Conservation (phyloP, 2,329 filamentous ascomycete species). For the Monosporascus sp. region DNA sequence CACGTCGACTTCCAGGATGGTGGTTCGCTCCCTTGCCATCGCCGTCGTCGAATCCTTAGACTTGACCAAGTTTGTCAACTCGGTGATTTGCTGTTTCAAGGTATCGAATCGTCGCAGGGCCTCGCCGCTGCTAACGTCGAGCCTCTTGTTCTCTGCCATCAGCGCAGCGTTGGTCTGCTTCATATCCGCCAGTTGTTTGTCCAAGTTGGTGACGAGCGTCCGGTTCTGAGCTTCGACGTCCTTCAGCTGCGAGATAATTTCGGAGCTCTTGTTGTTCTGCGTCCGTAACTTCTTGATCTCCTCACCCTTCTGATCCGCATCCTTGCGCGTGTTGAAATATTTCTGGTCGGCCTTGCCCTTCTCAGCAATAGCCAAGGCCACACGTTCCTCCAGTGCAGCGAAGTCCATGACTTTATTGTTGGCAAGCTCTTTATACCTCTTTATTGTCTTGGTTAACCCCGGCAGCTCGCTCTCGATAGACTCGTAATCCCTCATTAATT, state of each 20-base stretch:
- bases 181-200: slow-evolving; percentile 83
- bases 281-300: slow-evolving; percentile 74
- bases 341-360: slow-evolving; percentile 98
- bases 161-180: slow-evolving; percentile 72
- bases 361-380: slow-evolving; percentile 70
- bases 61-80: slow-evolving; percentile 69
- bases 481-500: slow-evolving; percentile 72
- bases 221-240: slow-evolving; percentile 77
- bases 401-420: slow-evolving; percentile 83
- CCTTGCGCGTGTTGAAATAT: slow-evolving; percentile 93
- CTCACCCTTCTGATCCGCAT: slow-evolving; percentile 76
- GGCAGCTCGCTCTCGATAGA: slow-evolving; percentile 83
- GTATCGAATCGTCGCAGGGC: slow-evolving; percentile 64
- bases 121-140: slow-evolving; percentile 69
- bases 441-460: slow-evolving; percentile 86
- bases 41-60: slow-evolving; percentile 63
- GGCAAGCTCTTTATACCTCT: slow-evolving; percentile 77
- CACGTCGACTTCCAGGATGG: slow-evolving; percentile 65
- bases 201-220: slow-evolving; percentile 71
- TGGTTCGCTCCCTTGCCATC: slow-evolving; percentile 49
- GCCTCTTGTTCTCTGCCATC: slow-evolving; percentile 64
- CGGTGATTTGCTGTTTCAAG: slow-evolving; percentile 67
- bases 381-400: slow-evolving; percentile 68
- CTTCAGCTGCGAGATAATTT: slow-evolving; percentile 90
- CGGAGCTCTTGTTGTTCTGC: slow-evolving; percentile 84